These are phyloP conservation scores for Clavaria fumosa DNA, from an alignment of 768 basidiomycete genomes.

Conservation along the genomic window DNA sequence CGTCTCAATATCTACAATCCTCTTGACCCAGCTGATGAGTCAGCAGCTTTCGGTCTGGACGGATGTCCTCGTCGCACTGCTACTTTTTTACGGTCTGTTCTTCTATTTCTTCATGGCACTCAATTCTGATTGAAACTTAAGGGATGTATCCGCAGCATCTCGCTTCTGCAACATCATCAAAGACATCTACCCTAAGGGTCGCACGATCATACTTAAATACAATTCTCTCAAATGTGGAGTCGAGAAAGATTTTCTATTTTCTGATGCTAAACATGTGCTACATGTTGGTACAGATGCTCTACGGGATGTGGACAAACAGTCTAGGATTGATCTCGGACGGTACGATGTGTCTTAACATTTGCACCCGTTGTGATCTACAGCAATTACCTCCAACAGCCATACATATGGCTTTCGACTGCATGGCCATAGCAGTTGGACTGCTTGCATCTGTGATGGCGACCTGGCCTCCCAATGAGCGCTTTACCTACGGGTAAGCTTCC, in stretches of 20 bases:
- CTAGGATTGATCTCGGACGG: slow-evolving; percentile 94
- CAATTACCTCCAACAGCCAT: slow-evolving; percentile 45
- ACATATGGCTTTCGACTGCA: slow-evolving; percentile 98
- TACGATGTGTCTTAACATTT: slow-evolving; percentile 17
- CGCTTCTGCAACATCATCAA: slow-evolving; percentile 26
- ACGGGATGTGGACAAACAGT: slow-evolving; percentile 96
- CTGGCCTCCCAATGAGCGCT: slow-evolving; percentile 89
- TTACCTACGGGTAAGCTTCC: slow-evolving; percentile 75
- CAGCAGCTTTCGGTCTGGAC: slow-evolving; percentile 41
- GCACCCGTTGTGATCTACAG: slow-evolving; percentile 3
- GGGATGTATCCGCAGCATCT: slow-evolving; percentile 38
- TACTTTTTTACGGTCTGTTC: slow-evolving; percentile 50
- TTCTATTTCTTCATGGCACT: not conserved
- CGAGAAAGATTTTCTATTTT: slow-evolving; percentile 94
- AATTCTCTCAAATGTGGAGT: slow-evolving; percentile 82
- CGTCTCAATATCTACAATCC: slow-evolving; percentile 29
- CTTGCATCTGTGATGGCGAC: slow-evolving; percentile 96
- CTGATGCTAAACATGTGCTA: slow-evolving; percentile 86
- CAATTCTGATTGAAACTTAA: slow-evolving; percentile 16
- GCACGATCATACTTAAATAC: slow-evolving; percentile 70
- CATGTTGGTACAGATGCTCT: slow-evolving; percentile 95
- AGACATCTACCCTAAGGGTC: slow-evolving; percentile 38
- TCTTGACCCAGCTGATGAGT: slow-evolving; percentile 49
- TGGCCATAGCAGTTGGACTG: slow-evolving; percentile 91
- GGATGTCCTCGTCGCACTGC: slow-evolving; percentile 39